A percentile compares a stretch with the other conserved stretches of the same genome.
phyloP scores from a whole-genome alignment of 2,329 filamentous ascomycete genomes.

The Neonectria sp. region DNA sequence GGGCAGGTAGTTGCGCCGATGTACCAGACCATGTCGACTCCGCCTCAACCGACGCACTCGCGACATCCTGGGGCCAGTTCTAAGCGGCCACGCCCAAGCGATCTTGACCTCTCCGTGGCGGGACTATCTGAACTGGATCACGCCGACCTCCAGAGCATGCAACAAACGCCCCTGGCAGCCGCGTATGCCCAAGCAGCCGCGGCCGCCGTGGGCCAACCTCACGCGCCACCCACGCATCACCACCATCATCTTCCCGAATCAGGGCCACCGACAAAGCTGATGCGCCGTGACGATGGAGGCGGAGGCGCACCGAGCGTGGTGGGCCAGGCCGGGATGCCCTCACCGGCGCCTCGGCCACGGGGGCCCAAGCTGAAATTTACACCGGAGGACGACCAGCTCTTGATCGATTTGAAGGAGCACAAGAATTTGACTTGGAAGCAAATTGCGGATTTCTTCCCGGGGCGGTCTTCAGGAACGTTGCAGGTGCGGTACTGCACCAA shows the following conservation, averaged over 20 bases:
- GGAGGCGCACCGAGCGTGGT: constrained; percentile 86
- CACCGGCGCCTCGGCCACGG: constrained; percentile 83
- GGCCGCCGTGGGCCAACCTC: constrained; percentile 46
- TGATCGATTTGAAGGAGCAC: constrained; percentile 94
- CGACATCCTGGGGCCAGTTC: constrained; percentile 53
- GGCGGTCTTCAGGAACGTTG: constrained; percentile 88
- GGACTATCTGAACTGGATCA: constrained; percentile 69
- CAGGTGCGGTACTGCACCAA: constrained; percentile 97
- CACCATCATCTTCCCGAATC: constrained; percentile 86
- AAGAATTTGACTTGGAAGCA: constrained; percentile 98
- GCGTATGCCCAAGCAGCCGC: constrained; percentile 64
- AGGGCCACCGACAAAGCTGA: constrained; percentile 77
- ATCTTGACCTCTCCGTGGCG: constrained; percentile 69
- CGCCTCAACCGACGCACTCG: constrained; percentile 51
- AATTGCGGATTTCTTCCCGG: constrained; percentile 96
- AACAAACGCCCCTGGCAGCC: constrained; percentile 67
- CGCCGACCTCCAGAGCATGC: constrained; percentile 69
- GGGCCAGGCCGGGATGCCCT: constrained; percentile 88
- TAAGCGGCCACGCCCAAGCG: constrained; percentile 71
- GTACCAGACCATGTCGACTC: constrained; percentile 65
- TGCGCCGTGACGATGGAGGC: constrained; percentile 70
- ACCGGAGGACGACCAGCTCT: constrained; percentile 87
- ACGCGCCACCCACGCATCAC: constrained; percentile 76
- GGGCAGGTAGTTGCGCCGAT: constrained; percentile 66
- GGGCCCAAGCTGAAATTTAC: constrained; percentile 96